Base-by-base conservation (phyloP, 257 asterid species). In the Echites panduratus region DNA sequence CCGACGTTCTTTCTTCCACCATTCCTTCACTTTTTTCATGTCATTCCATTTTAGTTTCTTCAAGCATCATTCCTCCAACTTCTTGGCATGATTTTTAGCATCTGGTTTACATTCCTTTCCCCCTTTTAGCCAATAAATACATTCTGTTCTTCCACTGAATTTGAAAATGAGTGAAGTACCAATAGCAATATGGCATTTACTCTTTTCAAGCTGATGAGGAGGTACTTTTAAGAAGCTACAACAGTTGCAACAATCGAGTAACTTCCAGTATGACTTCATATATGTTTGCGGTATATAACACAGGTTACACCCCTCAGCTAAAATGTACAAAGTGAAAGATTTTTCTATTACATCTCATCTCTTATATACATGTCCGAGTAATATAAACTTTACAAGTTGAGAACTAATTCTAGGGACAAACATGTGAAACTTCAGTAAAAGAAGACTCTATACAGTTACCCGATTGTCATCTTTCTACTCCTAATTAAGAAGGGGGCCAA, bases 401-500 rank as follows among this genome's bases (percentile, higher is more conserved):
- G 45, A 62, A 62, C 14, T 62, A 45, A 32, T 62, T 38, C 47
- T 32, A 62, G 32, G n/a, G 68, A 35, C 47, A 12, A 59, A 17
- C 24, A 50, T 14, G 7, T 29, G 44, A 61, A 32, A 38, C 8
- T 35, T 38, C 17, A 35, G 49, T 64, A 38, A 40, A 19, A 38
- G 26, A 64, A 64, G 29, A n/a, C 48, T 38, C 38, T 32, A 64
- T 64, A 64, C 69, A 40, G 10, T 17, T 13, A 61, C 67, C 29
- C 1, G 38, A 32, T 32, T 32, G 38, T 32, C 3, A 32, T 32
- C 38, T 19, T 7, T 20, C 41, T 2, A 0, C 14, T 64, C 59
- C 74, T 61, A 38, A n/a, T n/a, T n/a, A n/a, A 41, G 85, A 83
- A 54, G 81, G 43, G 43, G 89, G 89, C 91, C 97, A 83, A 59